Evolutionary conservation across 176 grass and related monocot species (phyloP), one percentile per base, ranked within the genome.

Genomic region (Ensete ventricosum): DNA sequence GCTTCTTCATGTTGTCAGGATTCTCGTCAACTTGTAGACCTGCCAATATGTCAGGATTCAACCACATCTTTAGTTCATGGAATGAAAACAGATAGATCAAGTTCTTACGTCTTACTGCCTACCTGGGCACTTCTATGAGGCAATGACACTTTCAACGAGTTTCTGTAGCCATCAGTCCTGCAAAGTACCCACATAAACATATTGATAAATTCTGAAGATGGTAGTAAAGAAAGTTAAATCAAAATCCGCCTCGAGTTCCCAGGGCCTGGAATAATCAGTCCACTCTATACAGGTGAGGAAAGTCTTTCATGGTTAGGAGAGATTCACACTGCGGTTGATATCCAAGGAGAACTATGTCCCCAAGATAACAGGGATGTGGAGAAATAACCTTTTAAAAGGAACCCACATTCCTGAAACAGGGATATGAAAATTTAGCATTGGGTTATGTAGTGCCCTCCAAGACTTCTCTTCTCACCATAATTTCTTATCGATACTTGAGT

Each of bases 41-140:
- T 96, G 86, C 55, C 68, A 89, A 77, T 59, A 50, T 21, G 58
- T 4, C 20, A 29, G 49, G 51, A 73, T 51, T 76, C 53, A 80
- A 58, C 65, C 52, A 53, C 22, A 14, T 29, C 24, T 1, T 25
- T 25, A 26, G 1, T 82, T 79, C 81, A 17, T 43, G 27, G 80
- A 26, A 75, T 8, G 62, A 64, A 27, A 21, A 85, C 48, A 69
- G 73, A 53, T 71, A 51, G 55, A 84, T 52, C 23, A 85, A 72
- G 62, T 14, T 55, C n/a, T 60, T 22, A 59, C 63, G 20, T 70
- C 73, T 70, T 67, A 53, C 75, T 64, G 53, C 82, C 53, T 55
- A 96, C 92, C 90, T 97, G 93, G 93, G 93, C 93, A 73, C 90
- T 97, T 92, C 88, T 90, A 85, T 53, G 83, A 88, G 93, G 83